These are phyloP conservation scores for Podospora tetraspora DNA, from an alignment of 495 filamentous ascomycete genomes.

Conservation along the genomic window DNA sequence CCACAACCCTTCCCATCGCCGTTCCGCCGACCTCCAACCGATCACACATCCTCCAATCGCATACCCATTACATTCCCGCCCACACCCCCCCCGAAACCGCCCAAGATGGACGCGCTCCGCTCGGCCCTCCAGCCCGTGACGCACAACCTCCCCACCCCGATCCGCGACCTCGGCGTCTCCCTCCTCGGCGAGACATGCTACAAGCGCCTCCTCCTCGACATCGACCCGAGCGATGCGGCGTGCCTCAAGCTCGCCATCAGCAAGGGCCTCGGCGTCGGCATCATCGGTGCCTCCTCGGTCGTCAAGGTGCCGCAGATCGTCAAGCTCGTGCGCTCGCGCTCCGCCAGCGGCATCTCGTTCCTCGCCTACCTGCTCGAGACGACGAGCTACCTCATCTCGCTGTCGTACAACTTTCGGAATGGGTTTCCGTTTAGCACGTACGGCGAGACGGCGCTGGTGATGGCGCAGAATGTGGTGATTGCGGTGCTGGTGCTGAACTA, in stretches of 20 bases:
- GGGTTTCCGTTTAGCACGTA: slow-evolving; percentile 93
- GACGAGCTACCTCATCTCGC: slow-evolving; percentile 70
- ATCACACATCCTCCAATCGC: neutral
- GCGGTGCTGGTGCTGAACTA: slow-evolving; percentile 77
- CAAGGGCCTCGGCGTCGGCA: slow-evolving; percentile 87
- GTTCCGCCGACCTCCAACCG: neutral
- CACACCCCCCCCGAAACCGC: neutral
- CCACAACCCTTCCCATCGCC: neutral
- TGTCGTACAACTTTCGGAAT: slow-evolving; percentile 85
- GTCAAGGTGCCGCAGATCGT: slow-evolving; percentile 96
- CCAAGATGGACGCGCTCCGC: slow-evolving; percentile 51
- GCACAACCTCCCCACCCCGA: slow-evolving; percentile 68
- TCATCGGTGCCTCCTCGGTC: slow-evolving; percentile 78
- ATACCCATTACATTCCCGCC: neutral
- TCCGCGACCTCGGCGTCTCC: slow-evolving; percentile 67
- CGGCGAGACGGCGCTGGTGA: slow-evolving; percentile 87
- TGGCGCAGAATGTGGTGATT: slow-evolving; percentile 86
- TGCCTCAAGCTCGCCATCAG: slow-evolving; percentile 86
- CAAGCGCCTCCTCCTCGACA: slow-evolving; percentile 69
- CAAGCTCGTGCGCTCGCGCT: slow-evolving; percentile 76
- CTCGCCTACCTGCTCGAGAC: slow-evolving; percentile 90
- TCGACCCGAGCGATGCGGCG: slow-evolving; percentile 64
- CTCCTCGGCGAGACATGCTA: slow-evolving; percentile 83
- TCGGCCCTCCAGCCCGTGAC: slow-evolving; percentile 71
- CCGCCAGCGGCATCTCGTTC: slow-evolving; percentile 78